Percentiles rank a stretch among this genome's conserved stretches.
Evolutionary conservation across 305 asterid species (phyloP).

Genomic region (Fraxinus dipetala): DNA sequence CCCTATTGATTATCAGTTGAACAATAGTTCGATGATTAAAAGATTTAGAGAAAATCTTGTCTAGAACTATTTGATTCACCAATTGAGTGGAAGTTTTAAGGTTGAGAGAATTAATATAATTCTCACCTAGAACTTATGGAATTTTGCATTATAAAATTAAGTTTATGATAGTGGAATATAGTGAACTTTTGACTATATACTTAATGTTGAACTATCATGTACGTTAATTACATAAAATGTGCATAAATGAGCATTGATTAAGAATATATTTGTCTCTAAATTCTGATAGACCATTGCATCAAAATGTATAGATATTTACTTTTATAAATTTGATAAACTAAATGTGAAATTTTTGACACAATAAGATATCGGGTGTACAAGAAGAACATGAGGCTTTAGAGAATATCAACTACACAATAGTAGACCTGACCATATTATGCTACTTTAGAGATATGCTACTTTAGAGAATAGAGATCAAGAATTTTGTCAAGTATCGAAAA

Average conservation of each 20-base stretch:
- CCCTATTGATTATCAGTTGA: too few species aligned
- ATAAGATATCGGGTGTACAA: neutral
- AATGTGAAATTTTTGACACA: neutral
- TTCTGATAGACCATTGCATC: neutral
- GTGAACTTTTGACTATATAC: neutral
- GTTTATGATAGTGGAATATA: too few species aligned
- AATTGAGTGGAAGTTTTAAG: neutral
- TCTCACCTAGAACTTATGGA: neutral
- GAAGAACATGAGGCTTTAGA: too few species aligned
- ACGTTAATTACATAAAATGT: neutral
- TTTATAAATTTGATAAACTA: neutral
- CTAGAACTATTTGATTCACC: neutral
- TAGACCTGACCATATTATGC: neutral
- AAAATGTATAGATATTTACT: neutral
- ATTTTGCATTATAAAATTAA: neutral
- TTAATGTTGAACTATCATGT: neutral
- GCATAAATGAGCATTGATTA: neutral
- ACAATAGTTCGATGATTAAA: neutral
- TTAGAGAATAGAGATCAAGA: neutral
- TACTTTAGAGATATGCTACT: too few species aligned
- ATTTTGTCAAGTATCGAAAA: neutral
- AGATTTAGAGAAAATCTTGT: neutral
- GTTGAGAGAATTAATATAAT: neutral
- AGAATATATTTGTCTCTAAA: neutral
- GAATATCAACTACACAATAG: neutral